These are phyloP conservation scores for Chrysanthemum seticuspe DNA, from an alignment of 129 eudicot genomes.

Conservation along the genomic window DNA sequence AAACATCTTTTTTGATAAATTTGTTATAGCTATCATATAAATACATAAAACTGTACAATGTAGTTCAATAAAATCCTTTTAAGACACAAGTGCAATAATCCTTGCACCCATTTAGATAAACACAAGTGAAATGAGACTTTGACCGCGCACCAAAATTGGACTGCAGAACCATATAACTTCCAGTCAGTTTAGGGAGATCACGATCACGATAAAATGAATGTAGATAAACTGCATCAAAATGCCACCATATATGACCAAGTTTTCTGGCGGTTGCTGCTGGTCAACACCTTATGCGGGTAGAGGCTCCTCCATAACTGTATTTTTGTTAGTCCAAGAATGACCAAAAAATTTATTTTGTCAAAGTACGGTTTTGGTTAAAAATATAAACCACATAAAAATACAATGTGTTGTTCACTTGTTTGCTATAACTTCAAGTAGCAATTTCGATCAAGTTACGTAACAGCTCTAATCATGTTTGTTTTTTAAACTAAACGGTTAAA, in stretches of 20 bases:
- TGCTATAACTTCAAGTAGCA: background rate
- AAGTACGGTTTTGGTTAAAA: background rate
- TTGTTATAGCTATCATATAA: background rate
- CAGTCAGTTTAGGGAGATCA: constrained; percentile 1
- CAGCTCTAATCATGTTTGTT: background rate
- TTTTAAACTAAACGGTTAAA: background rate
- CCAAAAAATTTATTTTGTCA: constrained; percentile 7
- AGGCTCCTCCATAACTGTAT: constrained; percentile 86
- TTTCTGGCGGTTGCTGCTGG: background rate
- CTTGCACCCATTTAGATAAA: constrained; percentile 11
- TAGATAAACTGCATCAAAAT: constrained; percentile 17
- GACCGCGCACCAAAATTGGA: background rate
- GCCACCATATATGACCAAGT: constrained; percentile 14
- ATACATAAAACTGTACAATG: background rate
- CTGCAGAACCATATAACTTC: background rate
- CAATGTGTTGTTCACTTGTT: background rate
- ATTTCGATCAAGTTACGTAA: background rate
- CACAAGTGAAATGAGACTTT: background rate
- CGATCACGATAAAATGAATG: constrained; percentile 19
- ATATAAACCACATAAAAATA: background rate
- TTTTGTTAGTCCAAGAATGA: constrained; percentile 17
- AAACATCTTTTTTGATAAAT: too few relatives aligned
- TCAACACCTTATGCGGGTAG: constrained; percentile 48
- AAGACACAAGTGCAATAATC: constrained; percentile 4
- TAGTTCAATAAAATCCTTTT: constrained; percentile 13